Conservation (phyloP, 192 early-diverging fungal species). For the Entomortierella beljakovae region DNA sequence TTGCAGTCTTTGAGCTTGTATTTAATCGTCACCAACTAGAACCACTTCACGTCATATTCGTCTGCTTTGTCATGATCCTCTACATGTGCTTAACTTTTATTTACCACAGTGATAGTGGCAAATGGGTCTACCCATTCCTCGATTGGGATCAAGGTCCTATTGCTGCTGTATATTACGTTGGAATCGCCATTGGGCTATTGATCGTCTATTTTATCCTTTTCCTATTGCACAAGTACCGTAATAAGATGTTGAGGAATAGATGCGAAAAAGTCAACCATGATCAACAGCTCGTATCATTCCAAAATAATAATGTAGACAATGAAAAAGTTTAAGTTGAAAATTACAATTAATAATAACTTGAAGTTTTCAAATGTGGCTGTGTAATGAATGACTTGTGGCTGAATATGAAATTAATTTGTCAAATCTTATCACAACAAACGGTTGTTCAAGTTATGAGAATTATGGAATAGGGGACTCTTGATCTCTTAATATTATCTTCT, state of each 20-base stretch:
- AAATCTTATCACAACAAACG: too few relatives aligned
- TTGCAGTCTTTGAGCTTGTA: conserved; percentile 35
- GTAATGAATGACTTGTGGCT: too few relatives aligned
- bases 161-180: conserved; percentile 25
- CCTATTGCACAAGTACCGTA: conserved; percentile 33
- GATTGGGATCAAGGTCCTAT: conserved; percentile 44
- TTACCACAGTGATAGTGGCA: conserved; percentile 21
- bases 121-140: conserved; percentile 52
- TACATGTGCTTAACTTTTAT: conserved; percentile 54
- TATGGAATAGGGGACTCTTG: too few relatives aligned
- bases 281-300: conserved; percentile 4
- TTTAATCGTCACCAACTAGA: conserved; percentile 49
- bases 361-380: too few relatives aligned
- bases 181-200: conserved; percentile 18
- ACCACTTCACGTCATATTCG: conserved; percentile 29
- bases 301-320: neutral
- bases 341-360: neutral
- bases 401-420: too few relatives aligned
- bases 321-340: neutral
- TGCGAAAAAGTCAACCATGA: conserved; percentile 26
- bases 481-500: too few relatives aligned
- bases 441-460: too few relatives aligned
- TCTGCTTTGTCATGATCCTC: conserved; percentile 28
- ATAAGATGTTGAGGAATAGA: conserved; percentile 11
- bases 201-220: conserved; percentile 31